These are phyloP conservation scores for Zygnema circumcarinatum DNA, from an alignment of 139 green algal species.

Conservation along the genomic window DNA sequence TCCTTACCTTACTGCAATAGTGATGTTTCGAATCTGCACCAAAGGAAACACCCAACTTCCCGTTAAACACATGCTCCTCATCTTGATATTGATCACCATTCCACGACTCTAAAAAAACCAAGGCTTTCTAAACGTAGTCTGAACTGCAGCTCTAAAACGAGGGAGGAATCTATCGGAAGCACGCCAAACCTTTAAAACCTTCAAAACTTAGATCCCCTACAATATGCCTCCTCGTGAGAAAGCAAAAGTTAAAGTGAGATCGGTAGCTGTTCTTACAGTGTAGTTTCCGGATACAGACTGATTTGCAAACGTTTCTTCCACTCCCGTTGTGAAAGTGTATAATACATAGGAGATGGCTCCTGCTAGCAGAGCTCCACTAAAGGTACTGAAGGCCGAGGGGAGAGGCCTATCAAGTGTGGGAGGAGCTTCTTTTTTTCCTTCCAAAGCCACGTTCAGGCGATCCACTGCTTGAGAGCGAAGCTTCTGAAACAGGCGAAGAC, in stretches of 20 bases:
- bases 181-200: not conserved
- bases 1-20: slow-evolving; percentile 33
- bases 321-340: slow-evolving; percentile 42
- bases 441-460: not conserved
- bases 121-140: not conserved
- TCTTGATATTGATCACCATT: no score
- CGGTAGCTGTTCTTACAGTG: slow-evolving; percentile 31
- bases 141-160: not conserved
- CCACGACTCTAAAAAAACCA: not conserved
- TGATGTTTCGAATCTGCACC: slow-evolving; percentile 32
- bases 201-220: not conserved
- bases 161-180: not conserved
- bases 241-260: not conserved
- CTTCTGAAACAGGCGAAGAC: not conserved
- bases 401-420: not conserved
- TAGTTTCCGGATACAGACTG: slow-evolving; percentile 32
- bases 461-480: slow-evolving; percentile 28
- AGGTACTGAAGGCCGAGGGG: slow-evolving; percentile 40
- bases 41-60: not conserved
- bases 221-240: not conserved
- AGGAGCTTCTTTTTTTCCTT: not conserved
- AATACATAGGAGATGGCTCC: slow-evolving; percentile 34
- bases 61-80: no score
- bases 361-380: slow-evolving; percentile 45
- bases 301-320: slow-evolving; percentile 41